A percentile compares a stretch with the other conserved stretches of the same genome.
Evolutionary conservation across 768 basidiomycete species (phyloP).

Genomic region (Ramaria sp.): DNA sequence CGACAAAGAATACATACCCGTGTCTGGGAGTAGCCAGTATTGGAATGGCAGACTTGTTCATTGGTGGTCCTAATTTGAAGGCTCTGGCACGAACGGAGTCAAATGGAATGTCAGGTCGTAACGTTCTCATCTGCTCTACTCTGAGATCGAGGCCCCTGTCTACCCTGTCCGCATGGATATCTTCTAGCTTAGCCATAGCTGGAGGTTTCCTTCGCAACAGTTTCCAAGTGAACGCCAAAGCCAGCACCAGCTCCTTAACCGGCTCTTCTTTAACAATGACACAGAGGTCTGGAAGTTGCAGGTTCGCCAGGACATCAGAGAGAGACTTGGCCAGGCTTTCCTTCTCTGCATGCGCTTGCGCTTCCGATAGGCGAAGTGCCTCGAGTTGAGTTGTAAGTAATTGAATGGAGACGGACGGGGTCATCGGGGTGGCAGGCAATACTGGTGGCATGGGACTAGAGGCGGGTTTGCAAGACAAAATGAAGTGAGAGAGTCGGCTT

Average conservation of each 20-base stretch:
- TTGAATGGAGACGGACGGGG: neutral
- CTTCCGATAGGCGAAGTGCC: neutral
- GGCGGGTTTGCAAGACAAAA: no score
- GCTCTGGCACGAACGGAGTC: neutral
- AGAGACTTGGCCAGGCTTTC: neutral
- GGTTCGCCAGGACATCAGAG: neutral
- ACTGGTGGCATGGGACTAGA: neutral
- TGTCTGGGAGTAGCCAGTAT: neutral
- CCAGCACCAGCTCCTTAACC: neutral
- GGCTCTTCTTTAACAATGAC: neutral
- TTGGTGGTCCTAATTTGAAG: neutral
- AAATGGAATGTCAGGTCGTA: neutral
- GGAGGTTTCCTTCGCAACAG: neutral
- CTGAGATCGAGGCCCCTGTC: no score
- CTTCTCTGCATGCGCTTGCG: slow-evolving; percentile 1
- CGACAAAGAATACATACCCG: neutral
- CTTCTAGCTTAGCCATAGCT: neutral
- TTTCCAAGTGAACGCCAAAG: neutral
- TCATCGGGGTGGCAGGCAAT: no score
- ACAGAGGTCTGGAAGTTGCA: neutral
- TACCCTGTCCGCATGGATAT: neutral
- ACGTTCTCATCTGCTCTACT: neutral
- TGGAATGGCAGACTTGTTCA: neutral
- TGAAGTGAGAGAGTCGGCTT: neutral
- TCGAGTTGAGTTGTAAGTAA: neutral